A percentile compares a stretch with the other conserved stretches of the same genome.
Conservation (phyloP, 495 filamentous ascomycete species). For the Cudoniella acicularis region DNA sequence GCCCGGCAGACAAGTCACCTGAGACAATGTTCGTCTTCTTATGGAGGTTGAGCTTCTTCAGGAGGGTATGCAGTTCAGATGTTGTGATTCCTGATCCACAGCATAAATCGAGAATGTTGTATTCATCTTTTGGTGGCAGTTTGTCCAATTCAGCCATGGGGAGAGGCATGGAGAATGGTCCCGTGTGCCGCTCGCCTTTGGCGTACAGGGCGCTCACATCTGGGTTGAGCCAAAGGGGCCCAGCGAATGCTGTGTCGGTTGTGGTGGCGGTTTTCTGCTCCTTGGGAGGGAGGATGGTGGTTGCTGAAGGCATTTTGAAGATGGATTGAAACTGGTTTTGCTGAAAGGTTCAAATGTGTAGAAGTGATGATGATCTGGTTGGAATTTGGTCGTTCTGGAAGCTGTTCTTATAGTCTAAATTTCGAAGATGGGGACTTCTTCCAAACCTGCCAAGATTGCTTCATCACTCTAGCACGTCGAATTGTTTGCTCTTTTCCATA, state of each 20-base stretch:
- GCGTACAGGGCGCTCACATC: conserved; percentile 32
- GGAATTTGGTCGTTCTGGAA: too few relatives aligned
- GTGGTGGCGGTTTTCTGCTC: background rate
- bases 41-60: conserved; percentile 24
- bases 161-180: conserved; percentile 28
- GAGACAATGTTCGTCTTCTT: conserved; percentile 31
- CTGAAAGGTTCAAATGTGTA: too few relatives aligned
- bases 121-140: conserved; percentile 17
- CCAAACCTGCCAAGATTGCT: too few relatives aligned
- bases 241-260: background rate
- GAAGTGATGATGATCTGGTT: background rate
- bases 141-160: conserved; percentile 30
- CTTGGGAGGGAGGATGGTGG: background rate
- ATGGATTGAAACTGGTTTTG: background rate
- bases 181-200: conserved; percentile 32
- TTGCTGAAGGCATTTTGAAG: background rate
- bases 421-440: too few relatives aligned
- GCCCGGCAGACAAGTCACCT: conserved; percentile 34
- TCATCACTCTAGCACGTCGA: too few relatives aligned
- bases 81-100: conserved; percentile 42
- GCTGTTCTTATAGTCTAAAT: too few relatives aligned
- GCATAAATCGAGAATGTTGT: conserved; percentile 37
- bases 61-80: conserved; percentile 24
- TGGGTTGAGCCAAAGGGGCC: conserved; percentile 16
- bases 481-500: too few relatives aligned